Evolutionary conservation across 2,329 filamentous ascomycete genomes (phyloP).

Genomic region (Colletotrichum navitas): DNA sequence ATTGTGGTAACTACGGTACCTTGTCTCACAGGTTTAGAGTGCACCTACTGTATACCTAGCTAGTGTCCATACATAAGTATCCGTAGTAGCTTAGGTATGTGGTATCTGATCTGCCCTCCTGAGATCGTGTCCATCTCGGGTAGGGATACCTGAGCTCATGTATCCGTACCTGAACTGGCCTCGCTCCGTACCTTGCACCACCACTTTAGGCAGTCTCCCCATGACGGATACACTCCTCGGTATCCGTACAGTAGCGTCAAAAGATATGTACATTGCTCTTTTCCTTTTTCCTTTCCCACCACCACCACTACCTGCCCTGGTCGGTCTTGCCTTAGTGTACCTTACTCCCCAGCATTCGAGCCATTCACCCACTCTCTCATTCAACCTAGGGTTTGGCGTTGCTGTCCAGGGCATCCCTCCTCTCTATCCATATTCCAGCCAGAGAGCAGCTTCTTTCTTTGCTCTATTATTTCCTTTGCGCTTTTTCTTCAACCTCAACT

Average conservation of each 20-base stretch:
- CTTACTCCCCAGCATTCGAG: constrained; percentile 10
- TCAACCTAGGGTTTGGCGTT: background rate
- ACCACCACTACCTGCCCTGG: background rate
- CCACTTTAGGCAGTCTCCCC: background rate
- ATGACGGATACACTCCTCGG: constrained; percentile 7
- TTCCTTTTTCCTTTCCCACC: background rate
- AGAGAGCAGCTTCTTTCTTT: constrained; percentile 15
- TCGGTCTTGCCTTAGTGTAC: constrained; percentile 12
- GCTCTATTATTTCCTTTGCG: background rate
- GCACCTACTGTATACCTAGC: too few relatives aligned
- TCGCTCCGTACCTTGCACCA: constrained; percentile 3
- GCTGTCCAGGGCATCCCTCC: constrained; percentile 16
- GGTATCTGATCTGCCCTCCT: background rate
- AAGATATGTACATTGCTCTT: constrained; percentile 4
- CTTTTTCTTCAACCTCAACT: background rate
- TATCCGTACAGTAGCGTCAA: constrained; percentile 1
- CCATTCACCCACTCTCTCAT: constrained; percentile 12
- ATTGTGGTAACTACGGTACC: background rate
- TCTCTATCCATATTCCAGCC: background rate
- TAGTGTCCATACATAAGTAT: too few relatives aligned
- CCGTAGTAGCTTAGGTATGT: background rate
- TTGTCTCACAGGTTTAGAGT: background rate
- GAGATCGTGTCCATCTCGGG: background rate
- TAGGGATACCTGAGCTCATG: background rate
- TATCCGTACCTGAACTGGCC: background rate